Conservation (phyloP, 768 basidiomycete species). For the Lentinula lateritia region DNA sequence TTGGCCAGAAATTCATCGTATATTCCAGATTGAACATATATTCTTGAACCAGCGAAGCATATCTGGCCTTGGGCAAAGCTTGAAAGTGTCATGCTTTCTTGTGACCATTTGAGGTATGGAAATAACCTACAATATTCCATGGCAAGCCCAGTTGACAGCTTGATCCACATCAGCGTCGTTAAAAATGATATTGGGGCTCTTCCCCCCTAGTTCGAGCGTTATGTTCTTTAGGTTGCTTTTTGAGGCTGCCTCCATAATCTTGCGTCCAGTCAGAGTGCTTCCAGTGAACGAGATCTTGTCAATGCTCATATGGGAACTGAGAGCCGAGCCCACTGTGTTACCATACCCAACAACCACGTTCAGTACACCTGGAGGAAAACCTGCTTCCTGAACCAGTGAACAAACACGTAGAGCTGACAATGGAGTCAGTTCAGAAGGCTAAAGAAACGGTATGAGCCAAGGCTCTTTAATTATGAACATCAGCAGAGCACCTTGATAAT, state of each 20-base stretch:
- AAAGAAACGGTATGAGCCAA: not conserved
- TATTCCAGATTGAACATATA: conserved; percentile 73
- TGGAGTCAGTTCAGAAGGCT: conserved; percentile 55
- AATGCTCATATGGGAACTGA: conserved; percentile 61
- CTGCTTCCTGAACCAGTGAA: conserved; percentile 46
- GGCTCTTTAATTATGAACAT: not conserved
- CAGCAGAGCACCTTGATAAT: conserved; percentile 28
- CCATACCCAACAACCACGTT: conserved; percentile 77
- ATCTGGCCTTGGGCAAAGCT: conserved; percentile 53
- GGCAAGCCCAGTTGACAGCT: conserved; percentile 65
- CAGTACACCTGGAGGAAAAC: conserved; percentile 52
- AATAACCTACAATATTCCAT: conserved; percentile 64
- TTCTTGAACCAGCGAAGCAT: conserved; percentile 78
- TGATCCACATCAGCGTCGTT: conserved; percentile 69
- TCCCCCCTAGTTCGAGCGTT: conserved; percentile 18
- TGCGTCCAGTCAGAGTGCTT: conserved; percentile 72
- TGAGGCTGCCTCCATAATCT: conserved; percentile 73
- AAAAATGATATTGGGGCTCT: conserved; percentile 35
- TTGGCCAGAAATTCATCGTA: conserved; percentile 72
- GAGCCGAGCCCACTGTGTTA: conserved; percentile 59
- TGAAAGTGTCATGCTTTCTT: not conserved
- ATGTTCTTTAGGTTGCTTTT: conserved; percentile 81
- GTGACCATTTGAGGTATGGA: not conserved
- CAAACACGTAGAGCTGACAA: conserved; percentile 40
- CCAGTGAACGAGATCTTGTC: conserved; percentile 86